Evolutionary conservation across 2,329 filamentous ascomycete genomes (phyloP).

Genomic region (Botrytis pseudocinerea): DNA sequence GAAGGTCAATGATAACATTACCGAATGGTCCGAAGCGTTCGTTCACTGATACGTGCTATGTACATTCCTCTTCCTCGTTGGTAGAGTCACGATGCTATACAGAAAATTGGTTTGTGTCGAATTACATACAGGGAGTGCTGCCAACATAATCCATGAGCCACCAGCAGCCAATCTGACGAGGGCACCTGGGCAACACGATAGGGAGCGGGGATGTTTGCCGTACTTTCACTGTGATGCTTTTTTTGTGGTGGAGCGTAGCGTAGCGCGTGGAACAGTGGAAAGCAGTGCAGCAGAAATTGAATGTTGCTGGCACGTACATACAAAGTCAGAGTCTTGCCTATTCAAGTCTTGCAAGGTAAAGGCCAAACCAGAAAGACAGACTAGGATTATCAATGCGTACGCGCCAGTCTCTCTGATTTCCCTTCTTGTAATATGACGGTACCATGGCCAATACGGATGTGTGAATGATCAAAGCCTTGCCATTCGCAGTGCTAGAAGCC

Average conservation of each 20-base stretch:
- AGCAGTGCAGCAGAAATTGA: conserved; percentile 18
- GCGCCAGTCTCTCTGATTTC: conserved; percentile 17
- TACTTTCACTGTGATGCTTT: background rate
- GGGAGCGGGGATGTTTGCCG: conserved; percentile 10
- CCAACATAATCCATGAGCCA: background rate
- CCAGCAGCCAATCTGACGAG: background rate
- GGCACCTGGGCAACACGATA: background rate
- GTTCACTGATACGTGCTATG: background rate
- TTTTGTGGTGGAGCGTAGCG: conserved; percentile 24
- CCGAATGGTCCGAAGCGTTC: background rate
- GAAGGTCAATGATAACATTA: background rate
- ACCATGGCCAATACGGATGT: conserved; percentile 7
- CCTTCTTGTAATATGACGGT: conserved; percentile 9
- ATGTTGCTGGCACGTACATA: conserved; percentile 3
- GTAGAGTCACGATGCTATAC: background rate
- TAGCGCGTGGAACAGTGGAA: conserved; percentile 24
- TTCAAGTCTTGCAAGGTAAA: conserved; percentile 7
- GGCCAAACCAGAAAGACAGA: background rate
- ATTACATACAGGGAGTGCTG: background rate
- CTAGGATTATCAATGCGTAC: conserved; percentile 20
- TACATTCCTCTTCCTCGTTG: background rate
- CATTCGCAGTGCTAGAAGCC: conserved; percentile 10
- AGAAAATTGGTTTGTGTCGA: background rate
- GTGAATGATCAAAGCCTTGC: conserved; percentile 22
- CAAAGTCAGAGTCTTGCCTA: conserved; percentile 4